Base-by-base conservation (phyloP, 2,329 filamentous ascomycete species). In the Akanthomyces dipterigenus region DNA sequence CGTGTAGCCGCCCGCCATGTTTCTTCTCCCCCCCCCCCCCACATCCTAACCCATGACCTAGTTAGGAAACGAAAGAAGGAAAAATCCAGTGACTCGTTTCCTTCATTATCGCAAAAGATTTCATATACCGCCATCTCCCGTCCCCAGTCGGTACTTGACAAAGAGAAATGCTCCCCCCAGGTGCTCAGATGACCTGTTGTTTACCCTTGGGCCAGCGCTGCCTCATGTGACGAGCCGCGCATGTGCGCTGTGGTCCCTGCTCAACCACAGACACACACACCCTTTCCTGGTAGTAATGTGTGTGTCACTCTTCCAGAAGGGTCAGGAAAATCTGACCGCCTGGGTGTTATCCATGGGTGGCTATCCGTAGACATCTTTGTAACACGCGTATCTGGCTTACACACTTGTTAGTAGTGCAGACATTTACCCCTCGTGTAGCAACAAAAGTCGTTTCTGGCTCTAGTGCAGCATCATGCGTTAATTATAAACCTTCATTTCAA, bases 191-290 rank as follows among this genome's bases (percentile, higher is more conserved):
- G 55, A 57, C 55, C 12, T 36, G 6, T 8, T 31, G 5, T 31
- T 8, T 31, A 5, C n/a, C 8, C 16, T 2, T 6, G 4, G 3
- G 4, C 36, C 22, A 8, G 51, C 18, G 14, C 9, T 18, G 5
- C 24, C 55, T 57, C 55, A 57, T 57, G 55, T 57, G 55, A 57
- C 55, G 5, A 38, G n/a, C 12, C 20, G 16, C 12, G 55, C 46
- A 57, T 57, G 55, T 57, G 43, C 40, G 16, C 26, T 26, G 53
- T 22, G n/a, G n/a, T n/a, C n/a, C n/a, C n/a, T n/a, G n/a, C n/a
- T n/a, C 12, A 20, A 11, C 26, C 9, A 31, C 26, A n/a, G n/a
- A n/a, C n/a, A n/a, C n/a, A n/a, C 46, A 50, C 18, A 50, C 18
- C 24, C 24, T 28, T 20, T 40, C 49, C 9, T 24, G 5, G 5